A percentile compares a stretch with the other conserved stretches of the same genome.
Evolutionary conservation across 495 filamentous ascomycete species (phyloP).

Genomic region (Amniculicola lignicola): DNA sequence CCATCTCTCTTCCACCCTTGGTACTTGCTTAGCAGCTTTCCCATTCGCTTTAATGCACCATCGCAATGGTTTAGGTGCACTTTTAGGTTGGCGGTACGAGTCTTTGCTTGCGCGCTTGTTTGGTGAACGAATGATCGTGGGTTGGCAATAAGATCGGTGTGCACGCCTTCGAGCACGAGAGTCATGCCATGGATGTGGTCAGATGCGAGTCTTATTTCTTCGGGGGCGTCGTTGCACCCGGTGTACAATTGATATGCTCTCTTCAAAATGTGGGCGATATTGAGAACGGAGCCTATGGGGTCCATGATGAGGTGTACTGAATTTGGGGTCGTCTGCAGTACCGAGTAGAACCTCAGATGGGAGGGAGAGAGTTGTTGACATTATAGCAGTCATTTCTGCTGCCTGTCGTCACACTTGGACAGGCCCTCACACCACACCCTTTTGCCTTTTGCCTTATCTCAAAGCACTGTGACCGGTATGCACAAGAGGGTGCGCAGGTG

Average conservation of each 20-base stretch:
- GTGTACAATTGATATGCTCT: constrained; percentile 19
- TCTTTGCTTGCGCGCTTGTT: constrained; percentile 1
- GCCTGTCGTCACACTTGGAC: neutral
- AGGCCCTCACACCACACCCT: neutral
- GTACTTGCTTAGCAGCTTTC: constrained; percentile 16
- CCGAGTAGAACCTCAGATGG: neutral
- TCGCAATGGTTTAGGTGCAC: constrained; percentile 7
- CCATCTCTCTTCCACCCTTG: neutral
- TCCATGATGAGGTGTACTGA: neutral
- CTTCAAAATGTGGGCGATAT: constrained; percentile 10
- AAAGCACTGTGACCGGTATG: neutral
- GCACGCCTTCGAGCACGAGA: constrained; percentile 21
- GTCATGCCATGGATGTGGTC: constrained; percentile 21
- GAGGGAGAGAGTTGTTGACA: neutral
- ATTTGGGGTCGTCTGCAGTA: neutral
- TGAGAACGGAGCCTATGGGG: constrained; percentile 4
- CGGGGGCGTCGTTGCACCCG: constrained; percentile 2
- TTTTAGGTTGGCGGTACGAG: neutral
- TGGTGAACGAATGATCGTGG: constrained; percentile 8
- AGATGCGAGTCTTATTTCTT: constrained; percentile 13
- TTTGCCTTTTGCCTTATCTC: neutral
- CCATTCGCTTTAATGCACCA: neutral
- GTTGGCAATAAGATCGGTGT: constrained; percentile 15
- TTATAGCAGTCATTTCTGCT: neutral
- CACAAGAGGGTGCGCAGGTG: neutral